These are phyloP conservation scores for Pleurotus platypus DNA, from an alignment of 768 basidiomycete species.

Conservation along the genomic window DNA sequence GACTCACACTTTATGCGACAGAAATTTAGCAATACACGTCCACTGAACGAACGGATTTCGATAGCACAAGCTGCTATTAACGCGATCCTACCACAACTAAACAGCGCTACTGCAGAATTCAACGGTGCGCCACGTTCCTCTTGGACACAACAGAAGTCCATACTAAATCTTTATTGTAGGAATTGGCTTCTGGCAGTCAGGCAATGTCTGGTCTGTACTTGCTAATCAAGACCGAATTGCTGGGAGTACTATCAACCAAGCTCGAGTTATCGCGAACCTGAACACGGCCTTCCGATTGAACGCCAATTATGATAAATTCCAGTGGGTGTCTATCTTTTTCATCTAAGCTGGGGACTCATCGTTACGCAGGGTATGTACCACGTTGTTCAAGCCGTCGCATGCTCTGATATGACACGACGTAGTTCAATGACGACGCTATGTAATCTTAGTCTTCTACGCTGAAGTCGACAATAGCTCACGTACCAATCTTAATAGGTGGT, in stretches of 20 bases:
- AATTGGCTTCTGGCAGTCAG: constrained; percentile 52
- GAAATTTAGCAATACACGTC: constrained; percentile 38
- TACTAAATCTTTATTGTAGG: too few relatives aligned
- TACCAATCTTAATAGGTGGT: constrained; percentile 33
- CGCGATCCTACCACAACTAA: constrained; percentile 32
- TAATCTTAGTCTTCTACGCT: constrained; percentile 11
- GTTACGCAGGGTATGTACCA: background rate
- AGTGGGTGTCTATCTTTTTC: constrained; percentile 23
- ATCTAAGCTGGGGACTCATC: constrained; percentile 10
- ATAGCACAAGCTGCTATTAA: constrained; percentile 41
- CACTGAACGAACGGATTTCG: constrained; percentile 33
- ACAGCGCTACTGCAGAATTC: constrained; percentile 36
- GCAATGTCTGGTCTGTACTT: constrained; percentile 47
- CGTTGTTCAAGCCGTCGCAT: background rate
- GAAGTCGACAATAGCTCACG: background rate
- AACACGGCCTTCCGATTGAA: constrained; percentile 35
- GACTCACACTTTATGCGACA: constrained; percentile 11
- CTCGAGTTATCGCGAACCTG: constrained; percentile 33
- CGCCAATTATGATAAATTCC: constrained; percentile 39
- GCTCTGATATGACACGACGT: background rate
- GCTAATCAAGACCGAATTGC: constrained; percentile 43
- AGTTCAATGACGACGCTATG: constrained; percentile 51
- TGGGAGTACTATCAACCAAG: constrained; percentile 32
- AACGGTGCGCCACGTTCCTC: constrained; percentile 26
- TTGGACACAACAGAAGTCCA: too few relatives aligned